Evolutionary conservation across 2,329 filamentous ascomycete genomes (phyloP).

Genomic region (Fusarium torulosum): DNA sequence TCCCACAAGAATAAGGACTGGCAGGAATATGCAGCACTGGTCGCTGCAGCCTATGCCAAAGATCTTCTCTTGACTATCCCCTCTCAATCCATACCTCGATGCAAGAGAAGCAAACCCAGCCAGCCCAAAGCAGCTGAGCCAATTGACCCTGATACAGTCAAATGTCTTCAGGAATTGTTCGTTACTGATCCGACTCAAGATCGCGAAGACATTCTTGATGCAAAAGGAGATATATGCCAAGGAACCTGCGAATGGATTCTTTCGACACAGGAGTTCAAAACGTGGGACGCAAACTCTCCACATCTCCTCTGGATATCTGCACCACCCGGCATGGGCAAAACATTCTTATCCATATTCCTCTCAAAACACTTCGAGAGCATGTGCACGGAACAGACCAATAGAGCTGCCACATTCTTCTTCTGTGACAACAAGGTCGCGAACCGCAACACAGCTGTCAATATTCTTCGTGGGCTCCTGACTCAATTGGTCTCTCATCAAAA

Average conservation of each 20-base stretch:
- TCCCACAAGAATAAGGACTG: background rate
- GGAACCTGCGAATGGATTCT: background rate
- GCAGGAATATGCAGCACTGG: background rate
- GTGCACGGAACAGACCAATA: fast-evolving
- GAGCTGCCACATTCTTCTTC: fast-evolving
- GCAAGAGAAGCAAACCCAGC: fast-evolving
- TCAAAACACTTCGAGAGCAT: fast-evolving
- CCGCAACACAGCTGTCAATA: background rate
- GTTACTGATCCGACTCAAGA: background rate
- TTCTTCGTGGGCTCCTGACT: constrained; percentile 1
- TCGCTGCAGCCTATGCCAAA: background rate
- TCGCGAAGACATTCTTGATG: background rate
- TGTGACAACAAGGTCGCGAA: background rate
- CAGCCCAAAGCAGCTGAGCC: fast-evolving
- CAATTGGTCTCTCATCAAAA: background rate
- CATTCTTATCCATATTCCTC: background rate
- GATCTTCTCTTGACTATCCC: background rate
- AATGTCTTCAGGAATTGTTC: background rate
- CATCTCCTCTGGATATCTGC: background rate
- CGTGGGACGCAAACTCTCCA: fast-evolving
- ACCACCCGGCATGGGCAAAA: background rate
- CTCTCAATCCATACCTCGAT: fast-evolving
- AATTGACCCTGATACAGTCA: fast-evolving
- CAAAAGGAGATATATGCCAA: background rate
- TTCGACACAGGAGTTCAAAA: fast-evolving